Percentiles rank a stretch among this genome's conserved stretches.
These are phyloP conservation scores for Coemansia sp. DNA, from an alignment of 192 early-diverging fungal species.

Conservation along the genomic window DNA sequence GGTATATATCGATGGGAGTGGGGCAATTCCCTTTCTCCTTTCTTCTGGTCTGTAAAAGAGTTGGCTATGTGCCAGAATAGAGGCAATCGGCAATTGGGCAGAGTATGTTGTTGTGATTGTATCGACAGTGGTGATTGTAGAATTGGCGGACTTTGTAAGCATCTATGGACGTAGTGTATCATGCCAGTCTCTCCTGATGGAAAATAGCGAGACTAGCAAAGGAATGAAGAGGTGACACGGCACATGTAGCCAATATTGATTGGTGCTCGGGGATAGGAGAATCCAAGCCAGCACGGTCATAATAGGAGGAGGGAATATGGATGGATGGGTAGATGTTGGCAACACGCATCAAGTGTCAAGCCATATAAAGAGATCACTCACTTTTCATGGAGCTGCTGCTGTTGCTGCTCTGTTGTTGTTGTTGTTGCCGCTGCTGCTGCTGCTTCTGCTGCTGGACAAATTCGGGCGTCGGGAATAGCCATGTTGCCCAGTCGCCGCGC, in stretches of 20 bases:
- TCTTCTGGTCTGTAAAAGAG: background rate
- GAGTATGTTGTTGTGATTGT: background rate
- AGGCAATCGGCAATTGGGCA: background rate
- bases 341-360: constrained; percentile 1
- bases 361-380: constrained; percentile 41
- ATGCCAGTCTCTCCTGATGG: background rate
- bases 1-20: too few relatives aligned
- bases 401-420: constrained; percentile 11
- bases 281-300: background rate
- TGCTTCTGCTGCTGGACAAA: constrained; percentile 48
- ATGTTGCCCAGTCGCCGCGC: constrained; percentile 80
- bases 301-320: background rate
- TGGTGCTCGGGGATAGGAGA: background rate
- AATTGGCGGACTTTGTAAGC: background rate
- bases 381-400: constrained; percentile 45
- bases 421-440: constrained; percentile 42
- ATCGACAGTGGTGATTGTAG: background rate
- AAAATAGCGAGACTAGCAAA: background rate
- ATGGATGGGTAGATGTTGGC: background rate
- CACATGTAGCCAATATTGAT: background rate
- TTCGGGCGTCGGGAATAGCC: constrained; percentile 76
- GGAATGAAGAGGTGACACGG: background rate
- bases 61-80: background rate
- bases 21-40: too few relatives aligned
- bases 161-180: background rate